A percentile compares a stretch with the other conserved stretches of the same genome.
Evolutionary conservation across 139 green algal species (phyloP).

Genomic region (Chlamydomonas sp.): DNA sequence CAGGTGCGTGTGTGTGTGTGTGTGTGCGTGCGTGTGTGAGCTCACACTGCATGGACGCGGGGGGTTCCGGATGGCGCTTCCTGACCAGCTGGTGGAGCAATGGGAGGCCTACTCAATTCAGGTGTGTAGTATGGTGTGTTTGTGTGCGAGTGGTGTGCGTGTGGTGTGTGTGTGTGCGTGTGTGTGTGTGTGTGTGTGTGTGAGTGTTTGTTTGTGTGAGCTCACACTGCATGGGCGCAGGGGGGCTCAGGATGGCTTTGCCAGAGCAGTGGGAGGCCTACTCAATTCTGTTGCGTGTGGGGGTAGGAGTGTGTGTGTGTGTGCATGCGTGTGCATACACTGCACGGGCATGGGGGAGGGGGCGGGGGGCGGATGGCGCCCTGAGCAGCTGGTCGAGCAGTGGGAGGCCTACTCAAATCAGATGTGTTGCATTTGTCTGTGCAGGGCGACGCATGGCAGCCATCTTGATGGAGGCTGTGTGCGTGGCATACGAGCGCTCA

Average conservation of each 20-base stretch:
- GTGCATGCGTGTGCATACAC: background rate
- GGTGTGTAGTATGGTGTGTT: no score
- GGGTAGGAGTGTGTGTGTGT: background rate
- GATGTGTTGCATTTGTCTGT: background rate
- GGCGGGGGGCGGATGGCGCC: background rate
- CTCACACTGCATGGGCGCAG: no score
- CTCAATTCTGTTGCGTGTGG: no score
- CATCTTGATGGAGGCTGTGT: no score
- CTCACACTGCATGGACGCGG: constrained; percentile 2
- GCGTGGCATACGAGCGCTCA: no score
- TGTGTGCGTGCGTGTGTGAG: background rate
- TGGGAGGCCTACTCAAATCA: background rate
- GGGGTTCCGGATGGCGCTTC: constrained; percentile 2
- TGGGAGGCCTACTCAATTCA: background rate
- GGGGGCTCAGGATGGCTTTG: no score
- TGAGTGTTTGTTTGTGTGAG: no score
- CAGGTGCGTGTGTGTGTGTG: background rate
- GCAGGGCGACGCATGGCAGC: no score
- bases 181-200: no score
- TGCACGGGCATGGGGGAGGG: constrained; percentile 6
- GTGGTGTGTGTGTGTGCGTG: no score
- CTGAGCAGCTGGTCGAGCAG: background rate
- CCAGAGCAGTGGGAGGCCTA: no score
- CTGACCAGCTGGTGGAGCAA: background rate
- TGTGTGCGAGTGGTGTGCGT: no score